Evolutionary conservation across 2,329 filamentous ascomycete genomes (phyloP).

Genomic region (Penicillium sp.): DNA sequence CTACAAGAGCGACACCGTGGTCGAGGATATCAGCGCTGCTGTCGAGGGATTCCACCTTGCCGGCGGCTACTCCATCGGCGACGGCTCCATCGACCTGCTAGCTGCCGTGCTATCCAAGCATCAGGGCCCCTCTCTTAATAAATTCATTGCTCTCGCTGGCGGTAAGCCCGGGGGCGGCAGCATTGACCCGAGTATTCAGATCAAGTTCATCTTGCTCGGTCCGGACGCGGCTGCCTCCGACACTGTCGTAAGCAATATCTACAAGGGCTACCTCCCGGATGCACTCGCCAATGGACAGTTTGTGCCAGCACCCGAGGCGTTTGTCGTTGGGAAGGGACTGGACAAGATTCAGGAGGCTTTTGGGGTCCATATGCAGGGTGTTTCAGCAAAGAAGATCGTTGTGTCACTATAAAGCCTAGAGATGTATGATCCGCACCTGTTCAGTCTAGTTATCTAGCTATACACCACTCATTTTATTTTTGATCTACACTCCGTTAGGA

Average conservation of each 20-base stretch:
- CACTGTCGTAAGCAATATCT: not conserved
- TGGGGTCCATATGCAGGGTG: slow-evolving; percentile 17
- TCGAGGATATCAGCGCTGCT: slow-evolving; percentile 11
- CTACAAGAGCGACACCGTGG: slow-evolving; percentile 27
- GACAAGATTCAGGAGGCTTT: slow-evolving; percentile 18
- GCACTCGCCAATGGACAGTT: not conserved
- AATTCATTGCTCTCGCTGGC: not conserved
- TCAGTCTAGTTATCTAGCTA: not conserved
- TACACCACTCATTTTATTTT: not conserved
- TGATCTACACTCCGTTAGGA: not conserved
- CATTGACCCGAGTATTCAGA: not conserved
- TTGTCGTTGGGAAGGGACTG: slow-evolving; percentile 15
- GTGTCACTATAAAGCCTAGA: slow-evolving; percentile 4
- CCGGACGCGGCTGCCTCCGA: not conserved
- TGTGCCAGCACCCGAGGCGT: not conserved
- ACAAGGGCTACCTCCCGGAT: not conserved
- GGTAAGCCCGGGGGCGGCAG: not conserved
- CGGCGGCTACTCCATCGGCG: not conserved
- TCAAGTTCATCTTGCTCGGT: not conserved
- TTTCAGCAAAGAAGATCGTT: slow-evolving; percentile 25
- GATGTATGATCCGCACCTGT: not conserved
- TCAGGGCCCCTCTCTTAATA: not conserved
- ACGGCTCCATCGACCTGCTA: not conserved
- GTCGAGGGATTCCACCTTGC: slow-evolving; percentile 5
- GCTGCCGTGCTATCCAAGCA: not conserved